These are phyloP conservation scores for Skeletonema tropicum DNA, from an alignment of 108 stramenopile species.

Conservation along the genomic window DNA sequence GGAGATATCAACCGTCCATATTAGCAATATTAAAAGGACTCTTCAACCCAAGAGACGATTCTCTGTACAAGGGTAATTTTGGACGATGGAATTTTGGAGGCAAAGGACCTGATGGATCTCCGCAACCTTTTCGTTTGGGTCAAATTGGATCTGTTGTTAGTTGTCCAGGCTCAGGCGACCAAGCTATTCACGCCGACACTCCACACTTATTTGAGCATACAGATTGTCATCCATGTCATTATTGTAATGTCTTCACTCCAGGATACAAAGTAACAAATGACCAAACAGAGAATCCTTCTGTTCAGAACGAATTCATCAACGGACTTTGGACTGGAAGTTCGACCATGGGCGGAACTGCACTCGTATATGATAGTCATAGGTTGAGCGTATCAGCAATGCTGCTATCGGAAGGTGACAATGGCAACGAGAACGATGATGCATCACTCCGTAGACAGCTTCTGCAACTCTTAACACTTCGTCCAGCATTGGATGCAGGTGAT, in stretches of 20 bases:
- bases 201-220: conserved; percentile 83
- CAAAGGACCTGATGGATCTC: conserved; percentile 81
- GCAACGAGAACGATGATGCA: conserved; percentile 3
- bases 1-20: conserved; percentile 69
- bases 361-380: conserved; percentile 77
- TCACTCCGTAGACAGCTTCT: conserved; percentile 32
- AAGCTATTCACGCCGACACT: conserved; percentile 89
- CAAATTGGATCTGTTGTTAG: conserved; percentile 85
- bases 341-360: conserved; percentile 81
- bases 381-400: conserved; percentile 64
- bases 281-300: conserved; percentile 19
- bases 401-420: conserved; percentile 25
- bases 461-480: conserved; percentile 65
- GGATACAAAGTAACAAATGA: conserved; percentile 42
- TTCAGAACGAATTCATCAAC: conserved; percentile 36
- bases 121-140: conserved; percentile 72
- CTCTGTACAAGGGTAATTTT: conserved; percentile 69
- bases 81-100: conserved; percentile 88
- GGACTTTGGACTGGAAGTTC: conserved; percentile 50
- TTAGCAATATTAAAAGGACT: conserved; percentile 60
- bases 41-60: conserved; percentile 67
- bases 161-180: conserved; percentile 80
- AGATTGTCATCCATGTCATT: conserved; percentile 80
- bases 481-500: conserved; percentile 76
- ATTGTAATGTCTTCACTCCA: conserved; percentile 81